Base-by-base conservation (phyloP, 352 stramenopile genomes). In the Phytophthora pisi region DNA sequence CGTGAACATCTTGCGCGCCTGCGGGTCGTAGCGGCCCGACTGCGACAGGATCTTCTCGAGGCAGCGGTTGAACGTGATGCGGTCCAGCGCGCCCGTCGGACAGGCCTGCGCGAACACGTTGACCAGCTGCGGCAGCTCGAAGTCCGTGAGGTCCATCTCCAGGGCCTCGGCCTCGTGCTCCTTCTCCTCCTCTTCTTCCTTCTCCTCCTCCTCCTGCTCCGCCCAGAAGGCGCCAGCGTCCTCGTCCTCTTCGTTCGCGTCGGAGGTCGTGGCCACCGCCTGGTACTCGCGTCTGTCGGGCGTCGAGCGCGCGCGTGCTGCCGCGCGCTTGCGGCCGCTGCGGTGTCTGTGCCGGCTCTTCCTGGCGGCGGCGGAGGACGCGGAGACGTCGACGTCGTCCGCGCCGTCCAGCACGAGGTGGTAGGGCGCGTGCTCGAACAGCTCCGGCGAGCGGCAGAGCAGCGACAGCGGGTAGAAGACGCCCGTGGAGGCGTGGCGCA, bases 1-100 rank as follows among this genome's bases (percentile, higher is more conserved):
- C 31, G 75, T 81, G 56, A 96, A 95, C 76, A 95, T 93, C 43
- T 79, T 82, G 11, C 78, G 62, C 34, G 84, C 83, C 40, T 86
- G 82, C 2, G 77, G 79, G 50, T 95, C 85, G 56, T 93, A 95
- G 9, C 87, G 82, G 43, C 85, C 85, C 23, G 83, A 85, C 68
- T 93, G 85, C 64, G 89, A 89, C 42, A 96, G 45, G 26, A 93
- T 90, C 70, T 95, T 95, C 59, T 95, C 85, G 10, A 95, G 57
- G 55, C 82, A 93, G 3, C 74, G 76, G 6, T 80, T 52, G 52
- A 95, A 96, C 16, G 86, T 90, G 6, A 70, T 76, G 11, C 76
- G 76, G 60, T 95, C 88, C 56, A 96, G 70, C 10, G 81, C 73
- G 20, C 86, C 86, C 0, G 81, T 91, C 34, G 89, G 82, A 65